Conservation (phyloP, 106 monocot species). For the Apostasia ramifera region DNA sequence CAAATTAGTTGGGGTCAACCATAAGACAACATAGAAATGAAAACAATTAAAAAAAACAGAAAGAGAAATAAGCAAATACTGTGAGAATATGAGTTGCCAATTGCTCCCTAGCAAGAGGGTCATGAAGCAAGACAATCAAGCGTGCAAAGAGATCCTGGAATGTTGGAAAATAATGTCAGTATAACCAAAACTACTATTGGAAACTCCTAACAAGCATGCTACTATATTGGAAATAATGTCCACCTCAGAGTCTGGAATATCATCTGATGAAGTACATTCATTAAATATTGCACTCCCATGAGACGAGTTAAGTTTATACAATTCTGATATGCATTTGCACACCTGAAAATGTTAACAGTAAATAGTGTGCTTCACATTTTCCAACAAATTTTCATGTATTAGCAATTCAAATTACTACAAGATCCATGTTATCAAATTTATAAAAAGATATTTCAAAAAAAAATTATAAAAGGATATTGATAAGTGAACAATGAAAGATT, state of each 20-base stretch:
- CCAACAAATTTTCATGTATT: not conserved
- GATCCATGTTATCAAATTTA: not conserved
- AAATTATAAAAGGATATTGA: too few species aligned
- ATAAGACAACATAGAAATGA: not conserved
- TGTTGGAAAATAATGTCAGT: conserved; percentile 1
- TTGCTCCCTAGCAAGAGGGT: conserved; percentile 84
- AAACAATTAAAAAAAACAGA: not conserved
- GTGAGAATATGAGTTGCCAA: conserved; percentile 77
- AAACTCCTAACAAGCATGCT: not conserved
- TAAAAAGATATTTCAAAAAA: not conserved
- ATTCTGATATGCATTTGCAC: conserved; percentile 89
- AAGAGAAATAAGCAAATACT: conserved; percentile 20
- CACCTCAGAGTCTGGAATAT: conserved; percentile 76
- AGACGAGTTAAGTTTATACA: conserved; percentile 49
- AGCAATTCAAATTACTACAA: not conserved
- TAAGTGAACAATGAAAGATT: too few species aligned
- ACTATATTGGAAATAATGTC: not conserved
- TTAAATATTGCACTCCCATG: conserved; percentile 24
- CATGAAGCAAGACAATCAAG: conserved; percentile 81
- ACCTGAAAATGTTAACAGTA: conserved; percentile 39
- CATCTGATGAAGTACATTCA: conserved; percentile 50
- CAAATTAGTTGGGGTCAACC: not conserved
- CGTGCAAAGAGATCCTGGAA: conserved; percentile 96
- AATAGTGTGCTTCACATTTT: not conserved
- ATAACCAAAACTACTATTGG: not conserved